Evolutionary conservation across 306 rosid genomes (phyloP).

Genomic region (Cucurbita argyrosperma): DNA sequence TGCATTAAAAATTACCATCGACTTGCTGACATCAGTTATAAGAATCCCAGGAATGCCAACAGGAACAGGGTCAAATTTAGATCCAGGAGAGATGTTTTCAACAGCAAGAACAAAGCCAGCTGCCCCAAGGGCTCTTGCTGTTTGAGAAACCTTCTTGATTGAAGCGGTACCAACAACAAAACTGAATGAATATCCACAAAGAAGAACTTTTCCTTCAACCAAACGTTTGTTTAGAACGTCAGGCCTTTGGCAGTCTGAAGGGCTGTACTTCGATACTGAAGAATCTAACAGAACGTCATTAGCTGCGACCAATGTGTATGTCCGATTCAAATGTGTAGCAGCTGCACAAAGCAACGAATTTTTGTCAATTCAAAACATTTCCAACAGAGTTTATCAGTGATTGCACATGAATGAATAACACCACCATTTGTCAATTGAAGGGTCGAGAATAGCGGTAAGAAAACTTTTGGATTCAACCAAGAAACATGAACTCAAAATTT

Average conservation of each 20-base stretch:
- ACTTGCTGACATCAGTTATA: conserved; percentile 61
- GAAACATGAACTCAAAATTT: no score
- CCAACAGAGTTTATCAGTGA: no score
- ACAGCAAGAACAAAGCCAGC: conserved; percentile 94
- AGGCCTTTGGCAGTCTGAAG: conserved; percentile 90
- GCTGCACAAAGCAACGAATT: conserved; percentile 40
- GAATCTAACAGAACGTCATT: conserved; percentile 86
- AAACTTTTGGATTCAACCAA: no score
- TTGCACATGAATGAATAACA: no score
- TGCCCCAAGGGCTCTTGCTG: conserved; percentile 91
- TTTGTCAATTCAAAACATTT: no score
- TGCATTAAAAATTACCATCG: conserved; percentile 40
- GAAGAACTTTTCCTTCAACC: conserved; percentile 88
- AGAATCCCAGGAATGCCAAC: conserved; percentile 83
- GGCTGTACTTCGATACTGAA: conserved; percentile 66
- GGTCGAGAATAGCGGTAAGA: no score
- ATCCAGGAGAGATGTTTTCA: conserved; percentile 81
- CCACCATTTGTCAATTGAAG: no score
- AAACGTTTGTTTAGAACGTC: conserved; percentile 78
- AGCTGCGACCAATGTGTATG: conserved; percentile 84
- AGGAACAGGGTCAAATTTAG: conserved; percentile 96
- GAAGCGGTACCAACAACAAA: conserved; percentile 84
- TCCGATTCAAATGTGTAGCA: conserved; percentile 54
- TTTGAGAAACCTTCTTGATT: conserved; percentile 69
- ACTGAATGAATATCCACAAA: conserved; percentile 97